Conservation (phyloP, 345 rosid species). For the Eucalyptus urophylla region DNA sequence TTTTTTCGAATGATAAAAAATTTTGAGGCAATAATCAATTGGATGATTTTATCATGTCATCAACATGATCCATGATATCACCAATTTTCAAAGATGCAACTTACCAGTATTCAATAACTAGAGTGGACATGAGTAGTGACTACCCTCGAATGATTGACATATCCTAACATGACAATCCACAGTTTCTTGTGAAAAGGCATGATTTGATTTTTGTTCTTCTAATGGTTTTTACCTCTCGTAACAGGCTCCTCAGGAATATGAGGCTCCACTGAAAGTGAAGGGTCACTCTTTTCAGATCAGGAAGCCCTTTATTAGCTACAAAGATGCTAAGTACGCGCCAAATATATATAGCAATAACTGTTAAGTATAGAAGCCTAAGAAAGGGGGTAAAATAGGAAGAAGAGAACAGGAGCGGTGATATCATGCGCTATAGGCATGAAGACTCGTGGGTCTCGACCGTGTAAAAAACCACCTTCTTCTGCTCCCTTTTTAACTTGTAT, state of each 20-base stretch:
- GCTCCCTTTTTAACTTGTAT: neutral
- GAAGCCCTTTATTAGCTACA: neutral
- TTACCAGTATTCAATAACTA: neutral
- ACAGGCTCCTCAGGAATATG: neutral
- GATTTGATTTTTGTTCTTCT: neutral
- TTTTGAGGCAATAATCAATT: neutral
- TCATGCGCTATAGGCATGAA: neutral
- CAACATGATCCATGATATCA: neutral
- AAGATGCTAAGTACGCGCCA: neutral
- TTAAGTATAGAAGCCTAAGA: neutral
- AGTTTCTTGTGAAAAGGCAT: neutral
- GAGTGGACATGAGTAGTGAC: neutral
- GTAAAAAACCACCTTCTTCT: neutral
- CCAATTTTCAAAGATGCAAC: neutral
- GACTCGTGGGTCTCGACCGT: neutral
- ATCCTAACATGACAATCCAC: neutral
- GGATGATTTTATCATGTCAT: neutral
- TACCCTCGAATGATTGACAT: neutral
- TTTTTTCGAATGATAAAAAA: neutral
- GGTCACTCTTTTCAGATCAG: neutral
- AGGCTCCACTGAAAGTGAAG: neutral
- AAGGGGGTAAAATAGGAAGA: neutral
- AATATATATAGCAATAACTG: neutral
- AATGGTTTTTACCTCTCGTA: neutral
- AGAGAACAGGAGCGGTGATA: neutral